Evolutionary conservation across 129 eudicot genomes (phyloP), one percentile per base, ranked within the genome.

Genomic region (Oenanthe sinensis): DNA sequence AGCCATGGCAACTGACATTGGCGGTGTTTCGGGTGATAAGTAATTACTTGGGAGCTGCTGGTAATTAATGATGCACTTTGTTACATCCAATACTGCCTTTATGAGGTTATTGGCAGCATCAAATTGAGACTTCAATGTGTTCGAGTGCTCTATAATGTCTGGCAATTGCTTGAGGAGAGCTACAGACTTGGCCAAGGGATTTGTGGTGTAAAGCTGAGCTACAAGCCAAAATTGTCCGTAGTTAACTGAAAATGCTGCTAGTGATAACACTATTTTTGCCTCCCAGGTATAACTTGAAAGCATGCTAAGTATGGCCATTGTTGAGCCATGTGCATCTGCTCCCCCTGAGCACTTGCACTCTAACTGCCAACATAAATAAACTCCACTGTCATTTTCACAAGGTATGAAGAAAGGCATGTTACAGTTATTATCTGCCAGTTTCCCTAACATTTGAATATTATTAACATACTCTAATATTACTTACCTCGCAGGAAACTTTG

Each of bases 171-270:
- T 92, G 20, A 96, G 90, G 43, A 89, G 6, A 17, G 97, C 96
- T 45, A 96, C 82, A 1, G 97, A 92, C 80, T 89, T 90, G 81
- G 97, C 99, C 9, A 96, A 91, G 28, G 92, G 95, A 55, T 90
- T 86, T 9, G 89, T 79, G 54, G 86, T 58, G 81, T 83, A 89
- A 26, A 82, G 87, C 77, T 81, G 90, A 37, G 96, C 91, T 49
- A 90, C 80, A 1, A 96, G 97, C 97, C 97, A 92, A 89, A 96
- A 92, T 75, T 96, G 95, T 40, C 93, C 99, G 13, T 87, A 85
- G 81, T 87, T 85, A 60, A 89, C 91, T 2, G 98, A 87, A 81
- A 91, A 85, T 33, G 98, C 91, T 44, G 92, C 96, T 39, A 95
- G 67, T 1, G 96, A 76, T 30, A 90, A 79, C 68, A 88, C 92